Conservation (phyloP, 2,329 filamentous ascomycete species). For the Claviceps sp. region DNA sequence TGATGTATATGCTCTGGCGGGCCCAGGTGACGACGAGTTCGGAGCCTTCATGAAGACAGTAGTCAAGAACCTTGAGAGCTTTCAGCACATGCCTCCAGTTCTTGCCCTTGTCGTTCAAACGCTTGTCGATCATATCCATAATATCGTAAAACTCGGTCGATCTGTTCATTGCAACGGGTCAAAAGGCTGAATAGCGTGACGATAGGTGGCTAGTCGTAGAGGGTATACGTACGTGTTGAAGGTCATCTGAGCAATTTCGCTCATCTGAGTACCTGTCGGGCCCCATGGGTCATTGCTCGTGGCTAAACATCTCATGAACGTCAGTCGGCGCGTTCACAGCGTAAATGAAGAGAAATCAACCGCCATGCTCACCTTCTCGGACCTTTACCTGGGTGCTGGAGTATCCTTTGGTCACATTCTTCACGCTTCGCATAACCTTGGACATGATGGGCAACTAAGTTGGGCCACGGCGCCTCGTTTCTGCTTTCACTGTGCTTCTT, state of each 20-base stretch:
- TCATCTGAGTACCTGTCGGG: slow-evolving; percentile 95
- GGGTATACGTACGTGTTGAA: slow-evolving; percentile 74
- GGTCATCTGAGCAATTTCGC: slow-evolving; percentile 93
- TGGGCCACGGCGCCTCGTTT: slow-evolving; percentile 3
- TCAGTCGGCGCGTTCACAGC: slow-evolving; percentile 7
- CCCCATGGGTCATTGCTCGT: slow-evolving; percentile 99
- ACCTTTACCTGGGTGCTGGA: slow-evolving; percentile 95
- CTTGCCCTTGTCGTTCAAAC: slow-evolving; percentile 97
- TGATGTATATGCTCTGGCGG: slow-evolving; percentile 94
- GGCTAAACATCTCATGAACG: slow-evolving; percentile 38
- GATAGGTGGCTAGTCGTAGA: background rate
- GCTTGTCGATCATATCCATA: slow-evolving; percentile 99
- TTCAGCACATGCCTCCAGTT: slow-evolving; percentile 99
- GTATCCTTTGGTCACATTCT: slow-evolving; percentile 99
- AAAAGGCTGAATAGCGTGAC: background rate
- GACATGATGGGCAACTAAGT: slow-evolving; percentile 53
- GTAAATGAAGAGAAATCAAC: background rate
- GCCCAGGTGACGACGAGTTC: slow-evolving; percentile 97
- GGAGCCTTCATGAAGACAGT: slow-evolving; percentile 93
- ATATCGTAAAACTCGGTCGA: slow-evolving; percentile 98
- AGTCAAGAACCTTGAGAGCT: slow-evolving; percentile 93
- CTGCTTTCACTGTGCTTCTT: background rate
- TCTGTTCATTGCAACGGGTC: slow-evolving; percentile 29
- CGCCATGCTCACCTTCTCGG: slow-evolving; percentile 59
- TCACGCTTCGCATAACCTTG: slow-evolving; percentile 91